These are phyloP conservation scores for Potentilla sterilis DNA, from an alignment of 306 rosid genomes.

Conservation along the genomic window DNA sequence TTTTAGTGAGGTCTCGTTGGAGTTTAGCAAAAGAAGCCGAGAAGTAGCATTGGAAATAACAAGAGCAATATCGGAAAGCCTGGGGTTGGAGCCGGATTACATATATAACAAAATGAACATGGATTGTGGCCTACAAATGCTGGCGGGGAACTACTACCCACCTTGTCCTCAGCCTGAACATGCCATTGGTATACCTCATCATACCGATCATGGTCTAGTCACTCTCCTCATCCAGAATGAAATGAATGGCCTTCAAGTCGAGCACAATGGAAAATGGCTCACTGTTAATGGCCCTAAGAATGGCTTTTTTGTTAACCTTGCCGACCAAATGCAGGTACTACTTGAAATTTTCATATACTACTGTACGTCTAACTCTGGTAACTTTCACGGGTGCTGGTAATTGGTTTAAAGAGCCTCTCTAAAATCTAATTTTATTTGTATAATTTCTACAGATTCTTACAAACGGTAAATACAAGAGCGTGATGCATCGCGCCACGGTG, in stretches of 20 bases:
- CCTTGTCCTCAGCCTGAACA: constrained; percentile 39
- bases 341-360: no score
- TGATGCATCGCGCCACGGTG: constrained; percentile 43
- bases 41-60: constrained; percentile 8
- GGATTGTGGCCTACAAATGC: constrained; percentile 22
- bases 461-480: constrained; percentile 54
- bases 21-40: constrained; percentile 4
- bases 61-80: constrained; percentile 26
- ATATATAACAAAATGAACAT: constrained; percentile 16
- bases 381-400: no score
- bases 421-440: no score
- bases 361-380: no score
- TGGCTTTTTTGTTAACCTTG: constrained; percentile 22
- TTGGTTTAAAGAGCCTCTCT: no score
- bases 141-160: constrained; percentile 22
- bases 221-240: constrained; percentile 23
- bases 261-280: constrained; percentile 31
- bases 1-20: not conserved
- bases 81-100: constrained; percentile 30
- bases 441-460: constrained; percentile 24
- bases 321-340: constrained; percentile 13
- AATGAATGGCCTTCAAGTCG: constrained; percentile 25
- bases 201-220: constrained; percentile 25
- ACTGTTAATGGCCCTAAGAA: constrained; percentile 18
- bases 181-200: constrained; percentile 28